A percentile compares a stretch with the other conserved stretches of the same genome.
phyloP scores from a whole-genome alignment of 441 rosid genomes.

The Pelargonium cotyledonis region DNA sequence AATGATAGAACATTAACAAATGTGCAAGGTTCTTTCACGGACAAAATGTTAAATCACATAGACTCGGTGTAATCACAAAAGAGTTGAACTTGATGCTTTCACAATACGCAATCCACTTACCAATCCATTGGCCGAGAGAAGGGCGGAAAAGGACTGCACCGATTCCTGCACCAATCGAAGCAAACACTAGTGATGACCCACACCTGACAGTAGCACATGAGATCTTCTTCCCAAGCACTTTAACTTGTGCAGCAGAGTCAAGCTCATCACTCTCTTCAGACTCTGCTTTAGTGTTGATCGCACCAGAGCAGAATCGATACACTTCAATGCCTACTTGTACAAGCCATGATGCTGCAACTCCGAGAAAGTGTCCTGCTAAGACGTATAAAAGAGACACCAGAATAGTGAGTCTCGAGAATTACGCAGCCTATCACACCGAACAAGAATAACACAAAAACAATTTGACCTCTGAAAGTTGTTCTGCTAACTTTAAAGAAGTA shows the following conservation, averaged over 20 bases:
- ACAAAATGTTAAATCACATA: no score
- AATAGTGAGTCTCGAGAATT: not conserved
- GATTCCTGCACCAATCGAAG: constrained; percentile 83
- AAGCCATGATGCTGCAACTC: constrained; percentile 74
- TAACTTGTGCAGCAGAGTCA: constrained; percentile 38
- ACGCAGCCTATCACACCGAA: not conserved
- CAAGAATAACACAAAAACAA: not conserved
- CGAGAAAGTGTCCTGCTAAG: constrained; percentile 71
- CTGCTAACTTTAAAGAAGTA: constrained; percentile 65
- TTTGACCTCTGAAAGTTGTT: constrained; percentile 83
- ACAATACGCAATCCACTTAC: no score
- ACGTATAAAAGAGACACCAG: constrained; percentile 12
- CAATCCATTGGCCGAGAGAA: constrained; percentile 75
- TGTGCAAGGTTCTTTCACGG: no score
- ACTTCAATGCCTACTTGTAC: constrained; percentile 83
- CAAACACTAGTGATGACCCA: constrained; percentile 67
- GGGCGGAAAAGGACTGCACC: constrained; percentile 71
- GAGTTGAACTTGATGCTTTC: no score
- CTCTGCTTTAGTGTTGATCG: constrained; percentile 25
- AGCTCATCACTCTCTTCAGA: constrained; percentile 29
- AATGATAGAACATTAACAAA: no score
- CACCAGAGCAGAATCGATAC: constrained; percentile 41
- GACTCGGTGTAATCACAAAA: no score
- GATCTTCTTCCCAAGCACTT: constrained; percentile 64
- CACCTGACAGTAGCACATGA: constrained; percentile 57